Evolutionary conservation across 495 filamentous ascomycete genomes (phyloP), one percentile per base, ranked within the genome.

Genomic region (Wilcoxina mikolae): DNA sequence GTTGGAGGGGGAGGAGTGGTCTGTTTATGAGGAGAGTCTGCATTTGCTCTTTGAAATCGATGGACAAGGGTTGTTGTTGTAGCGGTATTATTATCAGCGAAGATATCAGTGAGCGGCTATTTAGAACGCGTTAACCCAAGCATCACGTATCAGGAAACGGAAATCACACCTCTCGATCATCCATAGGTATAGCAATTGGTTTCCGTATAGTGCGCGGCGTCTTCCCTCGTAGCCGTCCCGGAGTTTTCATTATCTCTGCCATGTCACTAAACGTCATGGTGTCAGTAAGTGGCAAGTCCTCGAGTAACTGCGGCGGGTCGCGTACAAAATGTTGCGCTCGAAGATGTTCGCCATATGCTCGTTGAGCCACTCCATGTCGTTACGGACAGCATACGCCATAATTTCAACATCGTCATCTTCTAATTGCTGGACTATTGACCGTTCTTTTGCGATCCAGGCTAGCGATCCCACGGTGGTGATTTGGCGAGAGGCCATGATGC

Each of bases 291-390:
- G 27, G 7, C 7, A 7, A 22, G 5, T 45, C 42, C 15, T 45
- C 25, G 26, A 4, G 20, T 20, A 7, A 3, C 3, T 50, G 25
- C 45, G 44, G 58, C 44, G 31, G 20, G 45, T 33, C 28, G 53
- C 15, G 60, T 62, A 28, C 23, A 54, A 76, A 81, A 61, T 70
- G 88, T 85, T 84, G 59, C 81, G 80, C 59, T 78, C 84, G 66
- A 96, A 94, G 55, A 95, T 85, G 58, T 94, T 86, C 26, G 79
- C 79, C 89, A 95, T 94, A 68, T 95, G 89, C 69, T 95, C 89
- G 62, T 95, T 95, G 60, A 95, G 70, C 87, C 89, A 95, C 60
- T 91, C 89, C 65, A 95, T 71, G 62, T 96, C 89, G 70, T 94
- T 88, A 39, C 83, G 79, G 56, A 83, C 87, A 0, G 85, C 82